phyloP scores from a whole-genome alignment of 2,329 filamentous ascomycete genomes.

The Leptodontidium sp. region DNA sequence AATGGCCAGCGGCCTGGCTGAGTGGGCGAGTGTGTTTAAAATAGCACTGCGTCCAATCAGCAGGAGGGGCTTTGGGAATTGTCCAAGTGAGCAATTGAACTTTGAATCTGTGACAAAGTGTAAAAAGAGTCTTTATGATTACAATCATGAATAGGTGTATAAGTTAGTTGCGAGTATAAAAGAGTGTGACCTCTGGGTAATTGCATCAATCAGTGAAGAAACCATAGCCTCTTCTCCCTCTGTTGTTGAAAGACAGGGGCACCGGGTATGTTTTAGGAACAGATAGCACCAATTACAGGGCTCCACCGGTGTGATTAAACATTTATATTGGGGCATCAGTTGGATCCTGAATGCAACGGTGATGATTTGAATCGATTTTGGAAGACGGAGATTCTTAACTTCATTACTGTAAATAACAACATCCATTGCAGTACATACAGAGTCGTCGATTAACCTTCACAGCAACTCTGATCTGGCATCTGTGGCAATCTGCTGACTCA shows the following conservation, averaged over 20 bases:
- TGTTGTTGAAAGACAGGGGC: neutral
- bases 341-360: neutral
- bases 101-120: constrained; percentile 5
- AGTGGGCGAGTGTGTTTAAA: neutral
- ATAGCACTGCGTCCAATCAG: constrained; percentile 11
- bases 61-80: neutral
- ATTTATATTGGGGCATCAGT: constrained; percentile 15
- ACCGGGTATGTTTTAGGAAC: constrained; percentile 11
- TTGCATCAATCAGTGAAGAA: neutral
- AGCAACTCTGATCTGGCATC: neutral
- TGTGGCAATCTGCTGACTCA: constrained; percentile 5
- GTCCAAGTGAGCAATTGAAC: neutral
- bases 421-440: neutral
- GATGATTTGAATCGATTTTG: neutral
- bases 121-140: neutral
- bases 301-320: constrained; percentile 3
- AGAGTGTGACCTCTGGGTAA: neutral
- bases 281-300: constrained; percentile 16
- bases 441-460: neutral
- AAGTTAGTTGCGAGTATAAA: neutral
- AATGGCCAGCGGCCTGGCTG: neutral
- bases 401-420: too few species aligned
- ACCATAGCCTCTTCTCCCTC: neutral
- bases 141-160: neutral
- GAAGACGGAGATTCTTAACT: neutral